Percentiles rank a stretch among this genome's conserved stretches.
Conservation (phyloP, 2,329 filamentous ascomycete species). For the Apiospora arundinis region DNA sequence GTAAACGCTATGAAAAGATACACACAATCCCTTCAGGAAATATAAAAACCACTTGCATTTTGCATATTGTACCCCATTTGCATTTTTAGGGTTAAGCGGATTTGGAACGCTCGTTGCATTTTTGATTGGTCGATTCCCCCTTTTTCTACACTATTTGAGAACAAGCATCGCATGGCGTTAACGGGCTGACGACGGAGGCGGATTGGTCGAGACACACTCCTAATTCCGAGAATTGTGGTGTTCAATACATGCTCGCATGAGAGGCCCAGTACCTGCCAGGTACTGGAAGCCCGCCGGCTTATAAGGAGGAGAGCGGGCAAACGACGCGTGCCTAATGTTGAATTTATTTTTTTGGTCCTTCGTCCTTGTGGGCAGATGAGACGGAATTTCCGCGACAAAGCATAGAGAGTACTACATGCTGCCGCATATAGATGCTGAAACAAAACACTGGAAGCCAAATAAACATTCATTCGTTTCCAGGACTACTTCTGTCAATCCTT, state of each 20-base stretch:
- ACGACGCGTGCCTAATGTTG: not conserved
- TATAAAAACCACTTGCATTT: not conserved
- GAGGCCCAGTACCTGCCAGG: not conserved
- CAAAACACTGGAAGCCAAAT: not conserved
- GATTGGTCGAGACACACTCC: constrained; percentile 11
- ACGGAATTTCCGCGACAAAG: not conserved
- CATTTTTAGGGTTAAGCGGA: not conserved
- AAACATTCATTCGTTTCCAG: not conserved
- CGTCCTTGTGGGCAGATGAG: not conserved
- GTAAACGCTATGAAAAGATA: not conserved
- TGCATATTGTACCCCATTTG: not conserved
- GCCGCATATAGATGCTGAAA: not conserved
- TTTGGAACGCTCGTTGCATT: constrained; percentile 5
- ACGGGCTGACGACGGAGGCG: not conserved
- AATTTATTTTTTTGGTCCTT: not conserved
- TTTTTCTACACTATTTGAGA: not conserved
- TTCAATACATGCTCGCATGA: not conserved
- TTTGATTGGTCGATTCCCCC: constrained; percentile 14
- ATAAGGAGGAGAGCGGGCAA: not conserved
- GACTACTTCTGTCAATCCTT: not conserved
- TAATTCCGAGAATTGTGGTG: constrained; percentile 8
- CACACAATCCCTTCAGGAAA: not conserved
- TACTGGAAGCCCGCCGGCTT: not conserved
- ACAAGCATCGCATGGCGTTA: constrained; percentile 15
- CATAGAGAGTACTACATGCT: not conserved